Base-by-base conservation (phyloP, 805 yeast genomes). In the Metschnikowia gruessii region DNA sequence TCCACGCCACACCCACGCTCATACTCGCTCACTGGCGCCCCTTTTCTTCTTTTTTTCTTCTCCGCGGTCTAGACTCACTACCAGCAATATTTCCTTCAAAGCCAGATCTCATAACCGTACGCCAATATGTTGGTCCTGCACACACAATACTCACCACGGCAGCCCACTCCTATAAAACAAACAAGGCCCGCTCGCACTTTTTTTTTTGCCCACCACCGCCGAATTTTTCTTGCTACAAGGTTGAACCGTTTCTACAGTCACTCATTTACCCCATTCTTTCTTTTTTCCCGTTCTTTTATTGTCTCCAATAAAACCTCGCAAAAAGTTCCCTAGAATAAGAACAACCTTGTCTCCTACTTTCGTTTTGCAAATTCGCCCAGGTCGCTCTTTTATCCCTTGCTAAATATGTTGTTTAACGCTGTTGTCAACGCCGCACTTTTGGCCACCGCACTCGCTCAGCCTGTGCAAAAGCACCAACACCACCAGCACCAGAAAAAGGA, bases 401-500 rank as follows among this genome's bases (percentile, higher is more conserved):
- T 15, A 10, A 30, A 30, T 40, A 79, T 78, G 82, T 75, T 76
- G 65, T 76, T 81, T 61, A 65, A 65, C 40, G 57, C 71, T 34
- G 59, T 79, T 58, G 73, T 70, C 56, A 65, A 77, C 44, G 79
- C 83, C 45, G 60, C 80, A 43, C 60, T 81, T 45, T 65, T 75
- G 49, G 76, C 77, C 56, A 63, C 78, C 43, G 74, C 76, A 42
- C 50, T 75, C 34, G 85, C 87, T 51, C 80, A 77, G 45, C 88
- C 89, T 49, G 69, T 79, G 47, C 85, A 79, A 56, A 77, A 73
- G 56, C 77, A 73, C 54, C 89, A 85, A 67, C 77, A 77, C 61
- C 58, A 54, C 46, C 52, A 52, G n/a, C 54, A 52, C 39, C 81
- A 80, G 62, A 80, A 76, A 61, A 81, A 82, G 72, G 81, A 71